Conservation (phyloP, 371 early-diverging fungal species). For the Mortierella sp. region DNA sequence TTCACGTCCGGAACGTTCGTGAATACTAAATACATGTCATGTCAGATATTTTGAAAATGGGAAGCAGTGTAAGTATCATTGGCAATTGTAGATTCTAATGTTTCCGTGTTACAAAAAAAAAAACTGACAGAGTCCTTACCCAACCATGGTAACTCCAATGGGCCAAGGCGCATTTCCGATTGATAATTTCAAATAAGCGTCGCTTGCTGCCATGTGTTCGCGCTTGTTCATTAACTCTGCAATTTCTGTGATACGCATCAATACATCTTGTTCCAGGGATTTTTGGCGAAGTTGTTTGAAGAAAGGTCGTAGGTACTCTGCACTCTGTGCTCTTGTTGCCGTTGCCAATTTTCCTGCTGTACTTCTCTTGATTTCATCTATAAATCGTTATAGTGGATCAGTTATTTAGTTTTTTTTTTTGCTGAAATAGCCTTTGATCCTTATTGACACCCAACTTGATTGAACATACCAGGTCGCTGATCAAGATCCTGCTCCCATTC, state of each 20-base stretch:
- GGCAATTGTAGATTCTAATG: too few relatives aligned
- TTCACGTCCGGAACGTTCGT: conserved; percentile 97
- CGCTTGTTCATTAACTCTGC: conserved; percentile 83
- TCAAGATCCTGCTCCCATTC: conserved; percentile 92
- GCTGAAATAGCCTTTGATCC: background rate
- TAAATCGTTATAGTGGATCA: background rate
- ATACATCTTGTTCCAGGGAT: conserved; percentile 85
- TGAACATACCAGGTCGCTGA: conserved; percentile 72
- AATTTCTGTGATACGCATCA: conserved; percentile 92
- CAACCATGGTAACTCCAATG: conserved; percentile 95
- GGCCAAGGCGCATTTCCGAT: conserved; percentile 99
- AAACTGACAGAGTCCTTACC: conserved; percentile 45
- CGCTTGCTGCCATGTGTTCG: conserved; percentile 94
- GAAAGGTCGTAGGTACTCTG: conserved; percentile 92
- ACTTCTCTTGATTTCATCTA: conserved; percentile 76
- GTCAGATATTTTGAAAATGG: too few relatives aligned
- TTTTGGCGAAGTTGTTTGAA: conserved; percentile 87
- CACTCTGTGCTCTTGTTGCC: conserved; percentile 86
- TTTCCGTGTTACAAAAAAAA: background rate
- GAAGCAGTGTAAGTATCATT: too few relatives aligned
- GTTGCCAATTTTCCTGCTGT: conserved; percentile 83
- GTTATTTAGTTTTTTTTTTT: background rate
- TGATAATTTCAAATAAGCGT: conserved; percentile 92
- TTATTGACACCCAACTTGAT: background rate
- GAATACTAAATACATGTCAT: conserved; percentile 93